Base-by-base conservation (phyloP, 805 yeast species). In the Yarrowia phangngaensis region DNA sequence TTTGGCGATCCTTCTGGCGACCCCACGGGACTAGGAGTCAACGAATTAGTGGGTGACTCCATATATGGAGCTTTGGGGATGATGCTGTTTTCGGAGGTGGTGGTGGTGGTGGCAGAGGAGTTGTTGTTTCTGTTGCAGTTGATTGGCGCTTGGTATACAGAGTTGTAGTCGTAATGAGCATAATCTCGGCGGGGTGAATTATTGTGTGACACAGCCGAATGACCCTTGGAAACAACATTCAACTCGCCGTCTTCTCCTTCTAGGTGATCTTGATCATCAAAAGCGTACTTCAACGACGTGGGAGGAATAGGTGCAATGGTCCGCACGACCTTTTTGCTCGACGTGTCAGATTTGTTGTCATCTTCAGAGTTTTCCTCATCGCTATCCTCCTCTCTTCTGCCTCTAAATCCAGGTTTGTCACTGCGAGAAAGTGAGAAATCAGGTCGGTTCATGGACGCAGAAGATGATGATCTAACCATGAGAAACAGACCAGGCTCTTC, bases 271-370 rank as follows among this genome's bases (percentile, higher is more conserved):
- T 79, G 82, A 54, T 80, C 79, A 49, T 74, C 77, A 52, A 76
- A 80, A 6, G 86, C 85, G 61, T 78, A 78, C 61, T 89, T 88
- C 50, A 90, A 73, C 0, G 86, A 79, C 0, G 97, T 88, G 2
- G 96, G 80, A 2, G 97, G 97, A 46, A 90, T 67, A 33, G 79
- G 70, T 27, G 86, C 87, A 54, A 89, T 88, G 8, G 86, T 83
- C 33, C 75, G 74, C 52, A 57, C 50, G 48, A 56, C 20, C 28
- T 28, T 34, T 54, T 48, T 16, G 40, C 38, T 26, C 22, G 20
- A 23, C 53, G 38, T 23, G 35, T 15, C 15, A 36, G 38, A 17
- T 40, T 36, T 3, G 41, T 36, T 13, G 54, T 52, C 13, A n/a
- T 22, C 35, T n/a, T 17, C 35, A 14, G 50, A 31, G 26, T 52